Evolutionary conservation across 1,284 basidiomycete species (phyloP), one percentile per base, ranked within the genome.

Genomic region (Taiwanofungus camphoratus): DNA sequence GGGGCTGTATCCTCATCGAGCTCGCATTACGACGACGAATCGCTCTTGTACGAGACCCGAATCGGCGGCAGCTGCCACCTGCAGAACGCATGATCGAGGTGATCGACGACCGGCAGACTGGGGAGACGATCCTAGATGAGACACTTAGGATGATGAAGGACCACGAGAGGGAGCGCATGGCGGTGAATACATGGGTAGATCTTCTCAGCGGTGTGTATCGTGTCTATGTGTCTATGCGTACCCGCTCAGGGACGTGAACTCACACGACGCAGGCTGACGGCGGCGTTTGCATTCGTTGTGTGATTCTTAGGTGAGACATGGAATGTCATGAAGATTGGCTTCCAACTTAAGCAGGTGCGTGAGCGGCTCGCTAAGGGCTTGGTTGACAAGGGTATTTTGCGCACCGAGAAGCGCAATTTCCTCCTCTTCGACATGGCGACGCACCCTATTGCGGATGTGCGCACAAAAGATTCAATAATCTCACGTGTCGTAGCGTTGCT

Each of bases 251-350:
- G 36, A 30, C 37, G 31, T 19, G 29, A 9, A 32, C 41, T 38
- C 21, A 44, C 45, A 37, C 46, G 38, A 49, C 46, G 39, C 35
- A 49, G 41, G 45, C 52, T 51, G 49, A 50, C 44, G 36, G 27
- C 22, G 30, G 20, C 27, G 33, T 34, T 38, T 26, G 23, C 20
- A 33, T 31, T 26, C 39, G 22, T 37, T 37, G 41, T 13, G 20
- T 38, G 20, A 8, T 24, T n/a, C 36, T 23, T 59, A 95, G 92
- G 92, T 50, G 93, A 97, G 70, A 97, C 93, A 41, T 97, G 93
- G 93, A 96, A 97, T 62, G 91, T 96, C 5, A 92, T 96, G 84
- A 96, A 96, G 69, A 96, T 96, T 45, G 92, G 92, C 21, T 97
- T 92, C 67, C 93, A 97, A 65, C 80, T 97, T 39, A 97, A 97